Evolutionary conservation across 768 basidiomycete species (phyloP).

Genomic region (Boletus rufocinnamomeus): DNA sequence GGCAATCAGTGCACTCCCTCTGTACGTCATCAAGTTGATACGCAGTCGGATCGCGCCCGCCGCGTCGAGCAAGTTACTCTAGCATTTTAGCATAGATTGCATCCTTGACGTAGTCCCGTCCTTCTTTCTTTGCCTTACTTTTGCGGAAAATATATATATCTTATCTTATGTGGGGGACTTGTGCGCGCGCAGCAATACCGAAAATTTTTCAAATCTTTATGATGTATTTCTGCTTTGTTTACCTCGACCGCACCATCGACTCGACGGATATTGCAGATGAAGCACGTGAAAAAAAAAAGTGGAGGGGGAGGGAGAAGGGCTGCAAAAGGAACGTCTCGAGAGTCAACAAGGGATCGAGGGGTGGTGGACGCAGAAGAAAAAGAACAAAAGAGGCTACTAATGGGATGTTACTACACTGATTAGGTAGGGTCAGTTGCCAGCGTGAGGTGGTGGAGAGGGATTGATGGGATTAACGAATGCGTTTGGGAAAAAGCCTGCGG

Average conservation of each 20-base stretch:
- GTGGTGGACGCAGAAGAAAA: neutral
- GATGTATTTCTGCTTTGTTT: slow-evolving; percentile 39
- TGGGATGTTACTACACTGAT: slow-evolving; percentile 26
- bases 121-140: neutral
- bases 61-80: slow-evolving; percentile 87
- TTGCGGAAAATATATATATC: neutral
- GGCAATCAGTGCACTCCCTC: slow-evolving; percentile 87
- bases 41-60: slow-evolving; percentile 88
- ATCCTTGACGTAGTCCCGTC: neutral
- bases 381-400: slow-evolving; percentile 13
- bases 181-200: neutral
- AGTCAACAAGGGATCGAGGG: slow-evolving; percentile 3
- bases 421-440: slow-evolving; percentile 33
- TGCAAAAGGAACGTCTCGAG: slow-evolving; percentile 20
- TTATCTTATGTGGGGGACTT: neutral
- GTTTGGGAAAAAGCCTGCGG: slow-evolving; percentile 47
- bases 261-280: slow-evolving; percentile 29
- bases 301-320: no score
- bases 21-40: slow-evolving; percentile 89
- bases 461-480: slow-evolving; percentile 50
- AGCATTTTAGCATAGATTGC: slow-evolving; percentile 22
- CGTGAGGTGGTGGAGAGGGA: slow-evolving; percentile 49
- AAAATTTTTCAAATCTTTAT: slow-evolving; percentile 39
- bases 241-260: slow-evolving; percentile 22
- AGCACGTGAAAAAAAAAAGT: slow-evolving; percentile 18